Evolutionary conservation across 768 basidiomycete species (phyloP).

Genomic region (Pulveroboletus sp.): DNA sequence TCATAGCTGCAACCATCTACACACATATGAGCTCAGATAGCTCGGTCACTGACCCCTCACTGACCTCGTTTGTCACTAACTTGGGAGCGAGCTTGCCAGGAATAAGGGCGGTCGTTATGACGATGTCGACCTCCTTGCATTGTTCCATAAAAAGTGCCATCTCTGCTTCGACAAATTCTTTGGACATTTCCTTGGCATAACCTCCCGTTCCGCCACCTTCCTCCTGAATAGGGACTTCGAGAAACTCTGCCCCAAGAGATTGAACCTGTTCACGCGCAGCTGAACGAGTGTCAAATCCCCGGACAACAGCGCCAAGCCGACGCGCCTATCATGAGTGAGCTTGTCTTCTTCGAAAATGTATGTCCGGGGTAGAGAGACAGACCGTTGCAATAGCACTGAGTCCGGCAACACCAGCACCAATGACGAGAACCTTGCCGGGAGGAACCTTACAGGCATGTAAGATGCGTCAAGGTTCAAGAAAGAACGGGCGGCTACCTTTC

Average conservation of each 20-base stretch:
- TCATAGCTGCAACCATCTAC: conserved; percentile 84
- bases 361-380: conserved; percentile 14
- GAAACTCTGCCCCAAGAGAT: conserved; percentile 83
- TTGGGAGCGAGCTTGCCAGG: conserved; percentile 86
- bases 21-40: conserved; percentile 7
- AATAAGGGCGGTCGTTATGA: conserved; percentile 83
- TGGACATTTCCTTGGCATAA: conserved; percentile 88
- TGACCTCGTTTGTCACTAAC: conserved; percentile 65
- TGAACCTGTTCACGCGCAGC: conserved; percentile 87
- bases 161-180: conserved; percentile 83
- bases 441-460: conserved; percentile 53
- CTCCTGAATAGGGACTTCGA: conserved; percentile 78
- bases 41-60: not conserved
- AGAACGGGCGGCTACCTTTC: conserved; percentile 36
- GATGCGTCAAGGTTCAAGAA: conserved; percentile 3
- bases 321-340: conserved; percentile 48
- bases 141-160: conserved; percentile 87
- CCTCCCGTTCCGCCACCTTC: conserved; percentile 80
- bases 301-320: conserved; percentile 81
- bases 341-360: not conserved
- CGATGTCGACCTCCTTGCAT: conserved; percentile 84
- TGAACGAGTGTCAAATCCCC: conserved; percentile 82
- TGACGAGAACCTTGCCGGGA: conserved; percentile 81
- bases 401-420: conserved; percentile 87
- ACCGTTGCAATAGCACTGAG: conserved; percentile 85